phyloP scores from a whole-genome alignment of 768 basidiomycete species.

The Kwoniella europaea region DNA sequence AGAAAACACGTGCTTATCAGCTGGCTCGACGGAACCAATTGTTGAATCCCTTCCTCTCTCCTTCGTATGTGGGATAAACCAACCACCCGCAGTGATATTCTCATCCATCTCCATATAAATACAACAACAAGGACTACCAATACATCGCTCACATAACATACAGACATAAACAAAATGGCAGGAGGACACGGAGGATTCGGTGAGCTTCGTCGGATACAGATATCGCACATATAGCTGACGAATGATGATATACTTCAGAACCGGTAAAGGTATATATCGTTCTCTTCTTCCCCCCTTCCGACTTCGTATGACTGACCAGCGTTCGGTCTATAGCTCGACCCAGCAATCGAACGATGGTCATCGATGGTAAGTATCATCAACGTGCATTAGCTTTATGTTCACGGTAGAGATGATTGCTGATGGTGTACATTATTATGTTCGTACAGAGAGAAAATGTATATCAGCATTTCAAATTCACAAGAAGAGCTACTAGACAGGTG shows the following conservation, averaged over 20 bases:
- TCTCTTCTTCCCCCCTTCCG: background rate
- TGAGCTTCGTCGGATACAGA: constrained; percentile 12
- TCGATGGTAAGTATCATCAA: constrained; percentile 62
- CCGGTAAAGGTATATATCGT: constrained; percentile 31
- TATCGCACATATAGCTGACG: constrained; percentile 11
- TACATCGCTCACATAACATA: background rate
- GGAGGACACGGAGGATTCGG: constrained; percentile 66
- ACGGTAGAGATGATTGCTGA: too few species aligned
- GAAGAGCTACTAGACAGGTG: constrained; percentile 67
- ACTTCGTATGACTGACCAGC: background rate
- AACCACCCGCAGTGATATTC: constrained; percentile 12
- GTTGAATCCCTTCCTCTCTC: background rate
- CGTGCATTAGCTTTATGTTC: too few species aligned
- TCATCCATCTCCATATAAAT: constrained; percentile 2
- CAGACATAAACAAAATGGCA: constrained; percentile 62
- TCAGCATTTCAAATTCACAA: constrained; percentile 80
- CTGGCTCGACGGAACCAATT: constrained; percentile 14
- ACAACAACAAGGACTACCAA: background rate
- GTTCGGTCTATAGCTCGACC: constrained; percentile 62
- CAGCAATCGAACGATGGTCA: constrained; percentile 67
- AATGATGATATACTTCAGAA: constrained; percentile 10
- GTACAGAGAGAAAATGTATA: constrained; percentile 77
- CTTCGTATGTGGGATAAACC: constrained; percentile 7
- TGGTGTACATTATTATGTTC: too few species aligned
- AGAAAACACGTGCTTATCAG: background rate